Percentiles rank a stretch among this genome's conserved stretches.
Conservation (phyloP, 768 basidiomycete species). For the Amanita subjunquillea region DNA sequence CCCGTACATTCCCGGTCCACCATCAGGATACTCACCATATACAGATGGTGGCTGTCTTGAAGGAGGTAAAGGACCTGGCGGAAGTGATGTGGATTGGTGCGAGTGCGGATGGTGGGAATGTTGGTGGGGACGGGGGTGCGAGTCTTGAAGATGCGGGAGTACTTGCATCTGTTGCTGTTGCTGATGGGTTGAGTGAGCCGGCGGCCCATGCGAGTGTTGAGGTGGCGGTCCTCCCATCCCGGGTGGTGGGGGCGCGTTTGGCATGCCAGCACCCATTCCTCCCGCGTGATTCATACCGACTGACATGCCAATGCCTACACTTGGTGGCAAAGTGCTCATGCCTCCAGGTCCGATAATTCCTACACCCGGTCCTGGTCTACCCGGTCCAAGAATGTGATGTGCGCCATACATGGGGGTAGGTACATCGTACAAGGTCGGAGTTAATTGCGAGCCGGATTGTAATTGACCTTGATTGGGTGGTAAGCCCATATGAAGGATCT, state of each 20-base stretch:
- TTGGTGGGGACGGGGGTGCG: background rate
- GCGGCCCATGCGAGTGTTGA: background rate
- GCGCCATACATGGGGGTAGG: background rate
- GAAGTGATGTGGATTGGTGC: background rate
- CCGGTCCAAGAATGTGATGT: slow-evolving; percentile 3
- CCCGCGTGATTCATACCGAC: slow-evolving; percentile 1
- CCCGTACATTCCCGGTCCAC: slow-evolving; percentile 1
- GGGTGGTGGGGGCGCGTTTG: slow-evolving; percentile 3
- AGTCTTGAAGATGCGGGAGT: background rate
- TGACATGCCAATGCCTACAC: background rate
- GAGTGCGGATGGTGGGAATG: slow-evolving; percentile 1
- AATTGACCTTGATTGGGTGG: background rate
- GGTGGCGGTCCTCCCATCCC: background rate
- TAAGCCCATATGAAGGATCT: background rate
- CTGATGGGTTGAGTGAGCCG: background rate
- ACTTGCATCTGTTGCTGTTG: slow-evolving; percentile 10
- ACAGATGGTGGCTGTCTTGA: background rate
- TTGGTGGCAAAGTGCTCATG: slow-evolving; percentile 3
- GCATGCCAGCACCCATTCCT: slow-evolving; percentile 7
- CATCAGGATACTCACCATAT: slow-evolving; percentile 3
- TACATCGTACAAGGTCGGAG: slow-evolving; percentile 6
- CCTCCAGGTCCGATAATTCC: slow-evolving; percentile 6
- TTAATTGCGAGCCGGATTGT: background rate
- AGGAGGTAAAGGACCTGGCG: background rate
- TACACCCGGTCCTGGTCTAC: background rate